These are phyloP conservation scores for Hypsizygus ulmarius DNA, from an alignment of 1,284 basidiomycete species.

Conservation along the genomic window DNA sequence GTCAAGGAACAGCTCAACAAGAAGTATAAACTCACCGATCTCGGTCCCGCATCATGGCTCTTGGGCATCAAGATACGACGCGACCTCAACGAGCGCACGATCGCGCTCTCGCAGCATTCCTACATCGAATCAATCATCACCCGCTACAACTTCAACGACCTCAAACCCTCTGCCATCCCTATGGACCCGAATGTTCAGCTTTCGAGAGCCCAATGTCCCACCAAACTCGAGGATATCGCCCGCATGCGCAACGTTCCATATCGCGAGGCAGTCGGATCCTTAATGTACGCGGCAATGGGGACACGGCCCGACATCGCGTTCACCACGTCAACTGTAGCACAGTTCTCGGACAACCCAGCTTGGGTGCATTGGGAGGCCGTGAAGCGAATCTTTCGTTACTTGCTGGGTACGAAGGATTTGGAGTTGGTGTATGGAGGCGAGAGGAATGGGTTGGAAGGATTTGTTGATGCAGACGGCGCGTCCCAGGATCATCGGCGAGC, in stretches of 20 bases:
- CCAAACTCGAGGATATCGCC: conserved; percentile 9
- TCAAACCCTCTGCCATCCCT: conserved; percentile 14
- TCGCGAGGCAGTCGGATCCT: conserved; percentile 22
- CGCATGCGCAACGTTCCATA: conserved; percentile 1
- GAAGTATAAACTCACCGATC: conserved; percentile 29
- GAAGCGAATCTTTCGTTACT: too few species aligned
- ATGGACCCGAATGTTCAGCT: conserved; percentile 16
- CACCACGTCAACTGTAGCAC: conserved; percentile 5
- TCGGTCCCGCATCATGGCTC: conserved; percentile 31
- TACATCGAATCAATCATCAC: conserved; percentile 20
- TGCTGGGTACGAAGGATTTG: too few species aligned
- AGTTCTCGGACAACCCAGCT: conserved; percentile 1
- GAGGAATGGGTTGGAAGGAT: conserved; percentile 25
- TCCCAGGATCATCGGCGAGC: conserved; percentile 25
- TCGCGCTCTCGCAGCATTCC: conserved; percentile 19
- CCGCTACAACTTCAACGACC: conserved; percentile 16
- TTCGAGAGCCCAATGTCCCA: conserved; percentile 3
- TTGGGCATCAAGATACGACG: conserved; percentile 33
- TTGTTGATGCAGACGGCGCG: conserved; percentile 35
- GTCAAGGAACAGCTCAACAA: conserved; percentile 24
- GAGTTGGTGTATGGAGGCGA: not conserved
- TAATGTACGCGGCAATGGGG: conserved; percentile 27
- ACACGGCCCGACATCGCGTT: conserved; percentile 28
- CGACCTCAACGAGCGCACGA: conserved; percentile 23
- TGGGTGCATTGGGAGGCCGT: not conserved